Base-by-base conservation (phyloP, 2,329 filamentous ascomycete species). In the Apiospora hydei region DNA sequence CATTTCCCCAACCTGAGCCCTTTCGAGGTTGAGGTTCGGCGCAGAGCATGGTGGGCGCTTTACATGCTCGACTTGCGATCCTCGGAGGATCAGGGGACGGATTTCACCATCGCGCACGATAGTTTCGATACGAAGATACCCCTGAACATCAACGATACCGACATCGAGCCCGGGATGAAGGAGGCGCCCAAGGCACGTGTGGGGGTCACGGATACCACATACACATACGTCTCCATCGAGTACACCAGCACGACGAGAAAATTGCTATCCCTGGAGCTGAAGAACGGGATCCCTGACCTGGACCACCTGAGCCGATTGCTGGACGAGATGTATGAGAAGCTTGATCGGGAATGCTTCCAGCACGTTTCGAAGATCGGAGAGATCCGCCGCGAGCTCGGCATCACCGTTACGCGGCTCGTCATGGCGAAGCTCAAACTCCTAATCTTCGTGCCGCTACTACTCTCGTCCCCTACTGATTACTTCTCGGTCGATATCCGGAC, bases 351-450 rank as follows among this genome's bases (percentile, higher is more conserved):
- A 0, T 88, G 85, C 71, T 78, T 88, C 18, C 82, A 81, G 49
- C 82, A 85, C 74, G 75, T 80, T 0, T 76, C 74, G 1, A 79
- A 83, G 4, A 69, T 77, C 1, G 76, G 72, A 0, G 80, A 81
- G 69, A 78, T 84, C 26, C 69, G 74, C 0, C 80, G 82, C 69
- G 85, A 85, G 84, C 81, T 84, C 0, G 76, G 77, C 0, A 73
- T 84, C 4, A 92, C 92, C 41, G 86, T 94, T 34, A 88, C 90
- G 3, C 89, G 92, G 13, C 85, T 96, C 44, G 90, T 95, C 74
- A 89, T 95, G 82, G 91, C 91, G 70, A 96, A 95, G 81, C 90
- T 95, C 85, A 94, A 91, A 83, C 86, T 96, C 47, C 88, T 95
- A 73, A 88, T 94, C 2, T 93, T 96, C 77, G 91, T 96, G 76